Conservation (phyloP, 805 yeast genomes). For the Starmerella floris region DNA sequence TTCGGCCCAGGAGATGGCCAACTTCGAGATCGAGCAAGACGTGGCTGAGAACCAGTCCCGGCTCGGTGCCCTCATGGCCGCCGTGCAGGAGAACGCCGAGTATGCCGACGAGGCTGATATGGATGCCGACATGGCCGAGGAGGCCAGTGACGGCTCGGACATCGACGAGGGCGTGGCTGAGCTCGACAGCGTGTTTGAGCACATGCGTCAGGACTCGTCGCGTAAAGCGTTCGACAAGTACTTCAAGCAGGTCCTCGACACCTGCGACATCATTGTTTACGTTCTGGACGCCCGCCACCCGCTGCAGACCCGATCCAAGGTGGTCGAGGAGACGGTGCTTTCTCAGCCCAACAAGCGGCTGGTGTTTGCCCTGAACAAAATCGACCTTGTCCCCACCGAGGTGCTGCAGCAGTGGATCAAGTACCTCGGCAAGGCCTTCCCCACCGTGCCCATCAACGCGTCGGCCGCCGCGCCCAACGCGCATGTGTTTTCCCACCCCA, state of each 20-base stretch:
- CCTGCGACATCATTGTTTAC: slow-evolving; percentile 78
- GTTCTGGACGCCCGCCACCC: slow-evolving; percentile 98
- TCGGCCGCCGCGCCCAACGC: slow-evolving; percentile 55
- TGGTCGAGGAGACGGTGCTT: slow-evolving; percentile 79
- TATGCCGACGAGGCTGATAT: slow-evolving; percentile 44
- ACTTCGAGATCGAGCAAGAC: slow-evolving; percentile 28
- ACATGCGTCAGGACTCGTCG: slow-evolving; percentile 31
- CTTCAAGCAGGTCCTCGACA: slow-evolving; percentile 83
- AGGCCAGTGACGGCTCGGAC: slow-evolving; percentile 26
- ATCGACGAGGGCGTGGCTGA: slow-evolving; percentile 27
- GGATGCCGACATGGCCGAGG: slow-evolving; percentile 34
- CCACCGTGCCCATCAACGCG: slow-evolving; percentile 80
- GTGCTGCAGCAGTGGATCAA: slow-evolving; percentile 74
- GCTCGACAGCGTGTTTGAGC: slow-evolving; percentile 31
- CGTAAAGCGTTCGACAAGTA: slow-evolving; percentile 82
- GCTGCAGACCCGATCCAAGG: slow-evolving; percentile 81
- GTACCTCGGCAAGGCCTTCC: slow-evolving; percentile 68
- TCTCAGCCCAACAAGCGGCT: slow-evolving; percentile 71
- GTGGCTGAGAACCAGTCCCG: slow-evolving; percentile 37
- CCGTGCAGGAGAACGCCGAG: slow-evolving; percentile 80
- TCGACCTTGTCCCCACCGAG: slow-evolving; percentile 80
- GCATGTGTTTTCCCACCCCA: slow-evolving; percentile 46
- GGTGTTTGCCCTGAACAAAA: slow-evolving; percentile 75
- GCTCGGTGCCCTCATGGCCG: slow-evolving; percentile 72
- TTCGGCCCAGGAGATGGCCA: slow-evolving; percentile 29